phyloP scores from a whole-genome alignment of 192 early-diverging fungal genomes.

The Anaeromyces robustus region DNA sequence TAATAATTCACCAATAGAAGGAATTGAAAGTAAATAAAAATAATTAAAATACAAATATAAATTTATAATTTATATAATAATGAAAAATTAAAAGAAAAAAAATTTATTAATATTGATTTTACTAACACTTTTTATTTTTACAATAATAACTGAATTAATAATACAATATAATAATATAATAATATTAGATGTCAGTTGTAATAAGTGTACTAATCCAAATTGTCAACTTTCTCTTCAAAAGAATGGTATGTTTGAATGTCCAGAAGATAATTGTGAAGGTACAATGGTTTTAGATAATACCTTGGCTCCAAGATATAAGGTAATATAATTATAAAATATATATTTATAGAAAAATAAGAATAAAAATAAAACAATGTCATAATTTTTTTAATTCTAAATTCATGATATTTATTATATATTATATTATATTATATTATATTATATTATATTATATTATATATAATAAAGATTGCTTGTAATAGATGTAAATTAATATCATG shows the following conservation, averaged over 20 bases:
- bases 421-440: no score
- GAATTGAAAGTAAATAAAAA: constrained; percentile 9
- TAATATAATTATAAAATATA: constrained; percentile 7
- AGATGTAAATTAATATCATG: constrained; percentile 26
- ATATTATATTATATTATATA: no score
- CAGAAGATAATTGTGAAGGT: constrained; percentile 13
- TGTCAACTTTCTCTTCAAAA: constrained; percentile 25
- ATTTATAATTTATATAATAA: no score
- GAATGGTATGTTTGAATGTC: constrained; percentile 24
- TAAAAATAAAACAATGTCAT: background rate
- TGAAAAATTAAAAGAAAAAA: no score
- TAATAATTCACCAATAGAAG: constrained; percentile 34
- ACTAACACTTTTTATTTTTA: no score
- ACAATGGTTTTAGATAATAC: constrained; percentile 28
- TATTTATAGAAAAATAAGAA: background rate
- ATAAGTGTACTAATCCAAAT: constrained; percentile 28
- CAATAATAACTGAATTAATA: no score
- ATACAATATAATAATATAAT: background rate
- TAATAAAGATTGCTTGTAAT: constrained; percentile 17
- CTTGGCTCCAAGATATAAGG: constrained; percentile 30
- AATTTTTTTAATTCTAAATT: background rate
- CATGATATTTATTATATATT: background rate
- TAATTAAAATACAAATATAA: no score
- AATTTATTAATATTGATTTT: no score
- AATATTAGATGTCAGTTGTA: constrained; percentile 33